phyloP scores from a whole-genome alignment of 1,284 basidiomycete species.

The Albatrellus sp. region DNA sequence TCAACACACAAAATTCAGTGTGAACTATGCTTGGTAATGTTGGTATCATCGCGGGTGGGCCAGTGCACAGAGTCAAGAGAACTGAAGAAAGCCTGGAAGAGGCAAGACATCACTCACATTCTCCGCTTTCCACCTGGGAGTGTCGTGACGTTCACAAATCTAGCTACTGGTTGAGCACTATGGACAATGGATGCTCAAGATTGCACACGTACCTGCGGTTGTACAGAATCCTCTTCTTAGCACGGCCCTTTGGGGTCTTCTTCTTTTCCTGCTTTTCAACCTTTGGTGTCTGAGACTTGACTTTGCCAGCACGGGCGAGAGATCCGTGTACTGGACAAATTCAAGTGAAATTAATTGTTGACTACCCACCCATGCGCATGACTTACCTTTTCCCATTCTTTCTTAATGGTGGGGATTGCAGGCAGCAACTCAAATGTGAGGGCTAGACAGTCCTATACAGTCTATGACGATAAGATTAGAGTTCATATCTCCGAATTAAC shows the following conservation, averaged over 20 bases:
- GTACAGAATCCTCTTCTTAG: conserved; percentile 93
- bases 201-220: conserved; percentile 67
- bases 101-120: conserved; percentile 60
- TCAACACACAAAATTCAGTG: conserved; percentile 76
- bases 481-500: conserved; percentile 2
- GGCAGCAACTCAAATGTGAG: conserved; percentile 10
- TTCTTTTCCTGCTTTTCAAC: conserved; percentile 98
- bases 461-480: conserved; percentile 6
- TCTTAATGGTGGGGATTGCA: conserved; percentile 25
- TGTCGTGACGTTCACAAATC: conserved; percentile 92
- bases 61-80: conserved; percentile 2
- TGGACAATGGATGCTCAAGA: background rate
- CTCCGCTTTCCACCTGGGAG: conserved; percentile 88
- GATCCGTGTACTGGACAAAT: conserved; percentile 82
- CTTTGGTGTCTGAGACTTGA: conserved; percentile 96
- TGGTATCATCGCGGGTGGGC: conserved; percentile 44
- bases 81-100: conserved; percentile 2
- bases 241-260: conserved; percentile 91
- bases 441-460: conserved; percentile 9
- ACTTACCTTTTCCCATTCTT: conserved; percentile 55
- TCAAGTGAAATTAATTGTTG: no score
- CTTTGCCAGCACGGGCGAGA: conserved; percentile 99
- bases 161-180: conserved; percentile 18
- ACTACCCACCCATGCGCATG: conserved; percentile 1
- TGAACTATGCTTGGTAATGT: conserved; percentile 79